Evolutionary conservation across 164 flowering plant genomes (phyloP), one percentile per base, ranked within the genome.

Genomic region (Annona cherimola): DNA sequence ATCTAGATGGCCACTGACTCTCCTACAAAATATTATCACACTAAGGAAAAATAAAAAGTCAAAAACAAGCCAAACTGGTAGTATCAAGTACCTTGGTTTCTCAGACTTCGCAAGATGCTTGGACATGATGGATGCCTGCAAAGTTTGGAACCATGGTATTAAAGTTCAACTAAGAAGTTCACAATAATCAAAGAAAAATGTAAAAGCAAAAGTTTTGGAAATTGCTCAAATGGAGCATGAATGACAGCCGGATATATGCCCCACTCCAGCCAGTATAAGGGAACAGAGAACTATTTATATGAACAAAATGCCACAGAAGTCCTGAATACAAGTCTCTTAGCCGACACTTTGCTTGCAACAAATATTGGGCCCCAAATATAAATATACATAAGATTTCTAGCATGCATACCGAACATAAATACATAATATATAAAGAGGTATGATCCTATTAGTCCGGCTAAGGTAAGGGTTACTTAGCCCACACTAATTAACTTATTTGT

Each of bases 111-210:
- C 67, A 50, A 74, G 76, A 68, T 69, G 76, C 19, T 74, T 74
- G 7, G 72, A 74, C 72, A 74, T 61, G n/a, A 74, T 61, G 39
- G 76, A 74, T 3, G 76, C 76, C 76, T 69, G 76, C 50, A 74
- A n/a, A n/a, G n/a, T n/a, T n/a, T 39, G 26, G 14, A 61, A 60
- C 39, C n/a, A 44, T 45, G 44, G n/a, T 45, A 39, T 68, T 11
- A 68, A 26, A 45, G 16, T 68, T 12, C 2, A 16, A n/a, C 45
- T 50, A 16, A 18, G 61, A 5, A 67, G 67, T 50, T 50, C 9
- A n/a, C 35, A 60, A 60, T 18, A 20, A 60, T 60, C 63, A 60
- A 18, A 20, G 12, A 20, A 20, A 20, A 60, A 9, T 60, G 26
- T 60, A 20, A 20, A 5, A n/a, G n/a, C 19, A 60, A 60, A 60